These are phyloP conservation scores for Paraphoma chrysanthemicola DNA, from an alignment of 2,329 filamentous ascomycete species.

Conservation along the genomic window DNA sequence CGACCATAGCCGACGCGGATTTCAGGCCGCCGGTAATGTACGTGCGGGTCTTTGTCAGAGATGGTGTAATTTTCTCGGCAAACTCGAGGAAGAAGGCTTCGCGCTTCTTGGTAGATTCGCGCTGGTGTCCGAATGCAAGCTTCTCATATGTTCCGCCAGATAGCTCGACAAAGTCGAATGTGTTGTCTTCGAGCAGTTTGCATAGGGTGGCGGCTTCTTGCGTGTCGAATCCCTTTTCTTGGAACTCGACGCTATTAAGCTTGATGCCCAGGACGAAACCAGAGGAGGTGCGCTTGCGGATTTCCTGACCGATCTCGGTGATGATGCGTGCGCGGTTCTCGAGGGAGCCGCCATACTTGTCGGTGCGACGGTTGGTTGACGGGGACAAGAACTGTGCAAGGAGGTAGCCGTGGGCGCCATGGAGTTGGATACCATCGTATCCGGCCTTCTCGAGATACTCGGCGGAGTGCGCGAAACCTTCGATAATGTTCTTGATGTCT, in stretches of 20 bases:
- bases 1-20: constrained; percentile 63
- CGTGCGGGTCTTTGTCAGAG: constrained; percentile 63
- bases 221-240: constrained; percentile 59
- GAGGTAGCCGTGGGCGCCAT: constrained; percentile 56
- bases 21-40: constrained; percentile 68
- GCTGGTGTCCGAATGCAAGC: constrained; percentile 59
- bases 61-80: constrained; percentile 60
- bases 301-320: constrained; percentile 48
- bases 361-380: constrained; percentile 52
- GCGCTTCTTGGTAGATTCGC: constrained; percentile 62
- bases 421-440: constrained; percentile 59
- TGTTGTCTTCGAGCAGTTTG: constrained; percentile 56
- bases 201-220: constrained; percentile 60
- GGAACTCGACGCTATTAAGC: constrained; percentile 65
- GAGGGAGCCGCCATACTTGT: constrained; percentile 54
- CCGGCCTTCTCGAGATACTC: constrained; percentile 69
- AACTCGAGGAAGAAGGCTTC: constrained; percentile 69
- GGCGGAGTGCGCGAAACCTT: constrained; percentile 67
- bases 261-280: constrained; percentile 62
- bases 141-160: constrained; percentile 67
- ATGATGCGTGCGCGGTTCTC: constrained; percentile 53
- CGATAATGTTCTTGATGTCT: constrained; percentile 64
- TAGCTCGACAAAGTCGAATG: constrained; percentile 66
- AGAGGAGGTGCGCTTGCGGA: constrained; percentile 44
- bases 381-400: constrained; percentile 54